Base-by-base conservation (phyloP, 306 rosid genomes). In the Trichosanthes truncata region DNA sequence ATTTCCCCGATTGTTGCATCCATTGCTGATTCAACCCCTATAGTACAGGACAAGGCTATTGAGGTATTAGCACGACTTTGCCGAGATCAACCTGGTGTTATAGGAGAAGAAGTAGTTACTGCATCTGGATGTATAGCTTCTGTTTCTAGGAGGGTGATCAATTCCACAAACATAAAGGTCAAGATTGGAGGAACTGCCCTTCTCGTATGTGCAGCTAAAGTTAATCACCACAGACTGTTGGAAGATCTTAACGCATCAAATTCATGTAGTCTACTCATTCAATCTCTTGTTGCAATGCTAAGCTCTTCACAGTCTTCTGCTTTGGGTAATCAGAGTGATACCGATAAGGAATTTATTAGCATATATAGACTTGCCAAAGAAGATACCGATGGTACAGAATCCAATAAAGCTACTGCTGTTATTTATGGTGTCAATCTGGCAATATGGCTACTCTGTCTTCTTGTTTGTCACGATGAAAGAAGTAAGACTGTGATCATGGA, bases 171-270 rank as follows among this genome's bases (percentile, higher is more conserved):
- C 87, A 62, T 82, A 48, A 87, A 87, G 82, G 97, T 91, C 84
- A 91, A 88, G 87, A 87, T 87, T 84, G 98, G 98, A 43, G 98
- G 97, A 38, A 87, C 90, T 82, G 98, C 97, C 53, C 90, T 95
- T 53, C 97, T 95, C 81, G 86, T 87, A 55, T 95, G 97, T 88
- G 93, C 92, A 78, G 92, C 98, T 65, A 89, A 88, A 82, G 89
- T 84, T 78, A 91, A 91, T 86, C 88, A 87, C 81, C 92, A 82
- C 76, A 95, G 92, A 86, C 83, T 95, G 71, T 85, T 88, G 78
- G 97, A 92, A 82, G 95, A 91, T 89, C 95, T 94, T 26, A 85
- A 81, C 52, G 77, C 80, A 41, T 88, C 95, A 23, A 87, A 84
- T 82, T 87, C 86, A 71, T 86, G 95, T 75, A 63, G 81, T 33